Evolutionary conservation across 768 basidiomycete genomes (phyloP).

Genomic region (Leccinum fibrillosum): DNA sequence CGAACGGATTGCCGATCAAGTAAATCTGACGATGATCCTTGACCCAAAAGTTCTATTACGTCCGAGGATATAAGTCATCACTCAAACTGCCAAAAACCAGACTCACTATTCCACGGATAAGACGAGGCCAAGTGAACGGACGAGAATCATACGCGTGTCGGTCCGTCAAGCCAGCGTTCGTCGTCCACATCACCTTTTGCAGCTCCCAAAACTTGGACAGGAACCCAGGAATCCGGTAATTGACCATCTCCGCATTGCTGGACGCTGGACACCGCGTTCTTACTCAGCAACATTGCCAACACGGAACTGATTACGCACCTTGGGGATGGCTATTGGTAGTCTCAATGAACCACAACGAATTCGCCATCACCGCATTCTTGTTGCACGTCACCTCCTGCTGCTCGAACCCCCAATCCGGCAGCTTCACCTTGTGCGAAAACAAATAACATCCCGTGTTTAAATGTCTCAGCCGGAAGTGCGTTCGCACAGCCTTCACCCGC

Average conservation of each 20-base stretch:
- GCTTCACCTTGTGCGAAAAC: slow-evolving; percentile 96
- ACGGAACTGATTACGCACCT: slow-evolving; percentile 44
- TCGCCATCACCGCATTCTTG: slow-evolving; percentile 87
- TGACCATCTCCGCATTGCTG: slow-evolving; percentile 70
- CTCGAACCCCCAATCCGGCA: slow-evolving; percentile 97
- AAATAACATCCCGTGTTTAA: slow-evolving; percentile 90
- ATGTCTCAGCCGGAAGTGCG: slow-evolving; percentile 81
- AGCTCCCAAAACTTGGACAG: slow-evolving; percentile 87
- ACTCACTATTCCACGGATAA: slow-evolving; percentile 90
- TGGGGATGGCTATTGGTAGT: slow-evolving; percentile 66
- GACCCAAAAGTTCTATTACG: slow-evolving; percentile 90
- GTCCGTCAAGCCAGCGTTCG: slow-evolving; percentile 94
- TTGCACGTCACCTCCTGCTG: slow-evolving; percentile 99
- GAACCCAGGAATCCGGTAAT: slow-evolving; percentile 90
- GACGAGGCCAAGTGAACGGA: slow-evolving; percentile 87
- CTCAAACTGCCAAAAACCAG: background rate
- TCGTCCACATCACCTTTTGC: slow-evolving; percentile 95
- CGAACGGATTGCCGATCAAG: slow-evolving; percentile 88
- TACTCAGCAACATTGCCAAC: background rate
- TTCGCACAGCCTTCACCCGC: slow-evolving; percentile 75
- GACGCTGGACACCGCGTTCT: slow-evolving; percentile 49
- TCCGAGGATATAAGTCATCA: slow-evolving; percentile 3
- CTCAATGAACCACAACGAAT: slow-evolving; percentile 94
- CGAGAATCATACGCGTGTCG: slow-evolving; percentile 94
- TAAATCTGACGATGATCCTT: slow-evolving; percentile 96